Conservation (phyloP, 257 asterid species). For the Scutellaria minor region DNA sequence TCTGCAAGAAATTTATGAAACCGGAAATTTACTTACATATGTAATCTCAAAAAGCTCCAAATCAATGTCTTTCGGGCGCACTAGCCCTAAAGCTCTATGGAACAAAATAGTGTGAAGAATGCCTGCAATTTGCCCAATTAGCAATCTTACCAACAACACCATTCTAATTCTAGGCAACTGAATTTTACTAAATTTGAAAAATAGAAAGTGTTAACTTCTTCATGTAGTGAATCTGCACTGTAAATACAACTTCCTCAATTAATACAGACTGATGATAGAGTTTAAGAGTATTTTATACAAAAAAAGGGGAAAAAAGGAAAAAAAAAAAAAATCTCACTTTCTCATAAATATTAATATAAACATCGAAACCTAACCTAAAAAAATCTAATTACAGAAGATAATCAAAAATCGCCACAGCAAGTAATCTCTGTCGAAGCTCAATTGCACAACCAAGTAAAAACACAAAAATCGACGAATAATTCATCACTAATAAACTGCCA, state of each 20-base stretch:
- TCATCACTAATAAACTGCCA: background rate
- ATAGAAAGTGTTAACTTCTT: background rate
- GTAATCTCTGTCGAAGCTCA: slow-evolving; percentile 18
- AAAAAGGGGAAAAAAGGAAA: too few relatives aligned
- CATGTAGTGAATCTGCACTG: slow-evolving; percentile 24
- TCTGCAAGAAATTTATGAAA: slow-evolving; percentile 17
- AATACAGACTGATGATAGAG: background rate
- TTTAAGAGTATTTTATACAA: too few relatives aligned
- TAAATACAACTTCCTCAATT: too few relatives aligned
- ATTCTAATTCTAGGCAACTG: slow-evolving; percentile 10
- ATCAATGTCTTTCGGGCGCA: slow-evolving; percentile 92
- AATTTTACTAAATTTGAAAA: background rate
- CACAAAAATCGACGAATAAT: slow-evolving; percentile 17
- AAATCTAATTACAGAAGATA: background rate
- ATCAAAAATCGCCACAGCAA: background rate
- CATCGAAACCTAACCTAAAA: slow-evolving; percentile 29
- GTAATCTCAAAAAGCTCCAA: slow-evolving; percentile 97
- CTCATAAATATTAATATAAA: background rate
- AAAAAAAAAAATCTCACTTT: too few relatives aligned
- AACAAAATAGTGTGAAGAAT: slow-evolving; percentile 84
- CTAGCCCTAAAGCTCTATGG: slow-evolving; percentile 92
- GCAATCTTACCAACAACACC: slow-evolving; percentile 28
- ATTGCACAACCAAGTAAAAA: slow-evolving; percentile 23
- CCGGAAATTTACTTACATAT: slow-evolving; percentile 60
- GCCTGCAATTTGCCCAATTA: slow-evolving; percentile 61